These are phyloP conservation scores for Gloeophyllum trabeum DNA, from an alignment of 768 basidiomycete species.

Conservation along the genomic window DNA sequence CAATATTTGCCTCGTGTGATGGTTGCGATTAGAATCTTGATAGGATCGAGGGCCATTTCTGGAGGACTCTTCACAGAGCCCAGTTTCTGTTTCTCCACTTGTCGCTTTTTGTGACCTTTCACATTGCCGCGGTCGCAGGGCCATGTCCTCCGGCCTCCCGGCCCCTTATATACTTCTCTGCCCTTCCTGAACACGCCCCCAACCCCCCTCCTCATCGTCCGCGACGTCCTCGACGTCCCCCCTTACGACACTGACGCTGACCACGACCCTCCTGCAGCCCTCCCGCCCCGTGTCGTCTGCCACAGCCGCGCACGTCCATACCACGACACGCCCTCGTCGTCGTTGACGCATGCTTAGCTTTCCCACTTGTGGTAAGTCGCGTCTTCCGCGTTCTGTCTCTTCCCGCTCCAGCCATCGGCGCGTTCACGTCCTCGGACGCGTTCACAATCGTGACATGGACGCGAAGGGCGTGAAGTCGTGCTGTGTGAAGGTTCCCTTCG, in stretches of 20 bases:
- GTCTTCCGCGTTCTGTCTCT: slow-evolving; percentile 4
- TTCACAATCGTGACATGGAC: no score
- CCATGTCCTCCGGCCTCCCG: slow-evolving; percentile 8
- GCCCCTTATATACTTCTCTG: slow-evolving; percentile 22
- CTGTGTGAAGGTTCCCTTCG: no score
- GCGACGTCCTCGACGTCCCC: slow-evolving; percentile 12
- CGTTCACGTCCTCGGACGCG: no score
- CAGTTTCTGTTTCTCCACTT: neutral
- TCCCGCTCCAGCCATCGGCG: neutral
- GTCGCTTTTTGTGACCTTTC: neutral
- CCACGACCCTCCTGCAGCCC: slow-evolving; percentile 17
- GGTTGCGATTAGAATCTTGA: neutral
- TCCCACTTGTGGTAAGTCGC: slow-evolving; percentile 25
- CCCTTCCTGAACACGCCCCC: slow-evolving; percentile 14
- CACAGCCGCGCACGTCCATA: neutral
- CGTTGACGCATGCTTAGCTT: slow-evolving; percentile 30
- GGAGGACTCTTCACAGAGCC: neutral
- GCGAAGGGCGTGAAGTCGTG: neutral
- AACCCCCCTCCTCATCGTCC: slow-evolving; percentile 12
- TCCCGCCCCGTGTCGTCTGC: neutral
- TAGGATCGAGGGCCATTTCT: neutral
- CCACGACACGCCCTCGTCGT: slow-evolving; percentile 8
- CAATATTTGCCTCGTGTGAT: neutral
- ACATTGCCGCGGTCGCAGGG: neutral
- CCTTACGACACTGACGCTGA: slow-evolving; percentile 24